Conservation (phyloP, 179 eudicot species). For the Gypsophila paniculata region DNA sequence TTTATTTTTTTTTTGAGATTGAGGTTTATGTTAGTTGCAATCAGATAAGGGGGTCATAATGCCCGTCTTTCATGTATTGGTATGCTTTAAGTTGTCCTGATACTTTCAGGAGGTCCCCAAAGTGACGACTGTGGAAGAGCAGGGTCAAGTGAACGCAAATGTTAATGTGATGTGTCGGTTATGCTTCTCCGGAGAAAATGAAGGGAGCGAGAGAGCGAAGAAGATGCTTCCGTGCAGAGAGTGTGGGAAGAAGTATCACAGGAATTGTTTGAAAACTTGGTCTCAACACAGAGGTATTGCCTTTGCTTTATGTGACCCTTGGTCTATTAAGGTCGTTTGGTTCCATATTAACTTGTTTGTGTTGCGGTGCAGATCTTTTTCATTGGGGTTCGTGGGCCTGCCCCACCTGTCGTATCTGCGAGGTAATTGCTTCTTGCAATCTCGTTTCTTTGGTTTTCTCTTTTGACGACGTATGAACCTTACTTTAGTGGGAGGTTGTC, state of each 20-base stretch:
- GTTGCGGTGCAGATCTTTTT: conserved; percentile 63
- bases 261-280: conserved; percentile 86
- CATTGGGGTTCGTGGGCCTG: conserved; percentile 98
- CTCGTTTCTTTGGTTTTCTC: background rate
- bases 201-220: conserved; percentile 83
- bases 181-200: conserved; percentile 82
- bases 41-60: background rate
- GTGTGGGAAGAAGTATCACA: conserved; percentile 88
- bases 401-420: conserved; percentile 88
- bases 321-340: background rate
- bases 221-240: conserved; percentile 82
- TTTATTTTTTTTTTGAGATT: background rate
- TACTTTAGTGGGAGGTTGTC: background rate
- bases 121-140: conserved; percentile 63
- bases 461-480: background rate
- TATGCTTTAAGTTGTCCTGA: background rate
- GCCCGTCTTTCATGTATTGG: background rate
- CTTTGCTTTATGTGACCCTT: background rate
- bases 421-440: conserved; percentile 40
- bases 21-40: background rate
- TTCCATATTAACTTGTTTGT: conserved; percentile 14
- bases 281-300: conserved; percentile 71
- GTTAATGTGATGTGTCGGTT: conserved; percentile 82
- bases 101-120: conserved; percentile 42
- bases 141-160: conserved; percentile 32